Percentiles rank a stretch among this genome's conserved stretches.
Evolutionary conservation across 2,329 filamentous ascomycete genomes (phyloP).

Genomic region (Westerdykella aurantiaca): DNA sequence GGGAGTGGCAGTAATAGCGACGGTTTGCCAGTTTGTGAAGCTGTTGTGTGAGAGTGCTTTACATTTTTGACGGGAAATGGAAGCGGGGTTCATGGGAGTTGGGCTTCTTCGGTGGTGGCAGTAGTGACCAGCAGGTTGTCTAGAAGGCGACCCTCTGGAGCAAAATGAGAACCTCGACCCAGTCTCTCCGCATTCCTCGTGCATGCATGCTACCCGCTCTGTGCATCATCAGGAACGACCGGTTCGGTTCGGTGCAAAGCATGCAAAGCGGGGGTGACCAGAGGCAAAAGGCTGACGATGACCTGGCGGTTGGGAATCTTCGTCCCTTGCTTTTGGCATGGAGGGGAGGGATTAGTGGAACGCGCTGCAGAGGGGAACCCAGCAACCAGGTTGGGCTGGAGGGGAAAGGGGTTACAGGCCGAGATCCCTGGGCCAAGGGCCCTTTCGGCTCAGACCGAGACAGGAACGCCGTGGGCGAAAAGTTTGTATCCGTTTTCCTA

Average conservation of each 20-base stretch:
- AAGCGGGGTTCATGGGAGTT: no score
- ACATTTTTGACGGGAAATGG: not conserved
- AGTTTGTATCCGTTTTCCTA: not conserved
- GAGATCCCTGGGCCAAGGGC: constrained; percentile 12
- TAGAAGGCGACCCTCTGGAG: constrained; percentile 8
- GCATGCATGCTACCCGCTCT: constrained; percentile 25
- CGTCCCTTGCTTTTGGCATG: constrained; percentile 24
- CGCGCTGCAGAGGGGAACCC: constrained; percentile 19
- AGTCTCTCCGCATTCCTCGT: constrained; percentile 5
- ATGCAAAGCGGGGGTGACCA: constrained; percentile 7
- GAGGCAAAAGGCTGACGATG: constrained; percentile 16
- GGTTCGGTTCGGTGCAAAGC: constrained; percentile 15
- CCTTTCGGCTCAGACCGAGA: constrained; percentile 22
- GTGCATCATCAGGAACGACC: constrained; percentile 24
- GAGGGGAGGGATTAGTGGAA: constrained; percentile 16
- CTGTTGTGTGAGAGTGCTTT: constrained; percentile 8
- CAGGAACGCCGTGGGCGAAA: constrained; percentile 8
- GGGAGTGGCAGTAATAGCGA: constrained; percentile 13
- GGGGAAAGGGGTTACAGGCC: constrained; percentile 16
- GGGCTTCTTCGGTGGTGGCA: not conserved
- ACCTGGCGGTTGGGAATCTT: constrained; percentile 23
- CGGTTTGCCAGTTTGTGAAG: constrained; percentile 13
- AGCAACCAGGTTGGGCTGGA: constrained; percentile 24
- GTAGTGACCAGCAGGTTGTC: constrained; percentile 1
- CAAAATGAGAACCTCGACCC: no score